Percentiles rank a stretch among this genome's conserved stretches.
Conservation (phyloP, 208 protist species). For the Trichomonas vaginalis region DNA sequence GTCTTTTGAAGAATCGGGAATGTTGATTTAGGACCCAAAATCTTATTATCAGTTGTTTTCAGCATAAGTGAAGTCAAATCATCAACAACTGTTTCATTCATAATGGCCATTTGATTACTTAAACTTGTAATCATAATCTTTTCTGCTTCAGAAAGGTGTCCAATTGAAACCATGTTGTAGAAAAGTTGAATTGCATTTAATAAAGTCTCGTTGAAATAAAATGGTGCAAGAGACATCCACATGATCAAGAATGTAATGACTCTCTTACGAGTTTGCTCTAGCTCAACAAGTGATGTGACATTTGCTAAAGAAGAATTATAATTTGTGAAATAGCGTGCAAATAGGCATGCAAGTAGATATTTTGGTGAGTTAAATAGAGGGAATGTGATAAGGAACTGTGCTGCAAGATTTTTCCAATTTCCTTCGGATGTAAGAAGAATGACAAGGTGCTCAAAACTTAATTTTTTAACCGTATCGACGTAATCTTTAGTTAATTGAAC, state of each 20-base stretch:
- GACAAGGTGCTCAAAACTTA: background rate
- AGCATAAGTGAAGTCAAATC: background rate
- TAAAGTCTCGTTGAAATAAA: background rate
- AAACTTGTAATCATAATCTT: background rate
- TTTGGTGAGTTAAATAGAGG: background rate
- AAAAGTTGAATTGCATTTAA: background rate
- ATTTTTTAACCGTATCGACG: background rate
- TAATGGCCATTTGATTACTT: background rate
- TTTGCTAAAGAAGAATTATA: background rate
- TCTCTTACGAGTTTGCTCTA: background rate
- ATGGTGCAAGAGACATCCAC: background rate
- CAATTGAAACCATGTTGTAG: background rate
- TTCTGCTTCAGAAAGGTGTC: background rate
- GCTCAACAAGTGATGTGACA: background rate
- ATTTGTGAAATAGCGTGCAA: background rate
- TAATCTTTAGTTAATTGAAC: background rate
- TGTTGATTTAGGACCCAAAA: background rate
- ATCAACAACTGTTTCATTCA: background rate
- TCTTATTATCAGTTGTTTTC: background rate
- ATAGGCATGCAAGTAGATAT: background rate
- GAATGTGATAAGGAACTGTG: background rate
- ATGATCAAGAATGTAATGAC: background rate
- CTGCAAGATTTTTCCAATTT: background rate
- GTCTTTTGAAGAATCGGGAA: background rate
- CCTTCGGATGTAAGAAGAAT: background rate